phyloP scores from a whole-genome alignment of 2,329 filamentous ascomycete genomes.

The Pyrenochaeta sp. region DNA sequence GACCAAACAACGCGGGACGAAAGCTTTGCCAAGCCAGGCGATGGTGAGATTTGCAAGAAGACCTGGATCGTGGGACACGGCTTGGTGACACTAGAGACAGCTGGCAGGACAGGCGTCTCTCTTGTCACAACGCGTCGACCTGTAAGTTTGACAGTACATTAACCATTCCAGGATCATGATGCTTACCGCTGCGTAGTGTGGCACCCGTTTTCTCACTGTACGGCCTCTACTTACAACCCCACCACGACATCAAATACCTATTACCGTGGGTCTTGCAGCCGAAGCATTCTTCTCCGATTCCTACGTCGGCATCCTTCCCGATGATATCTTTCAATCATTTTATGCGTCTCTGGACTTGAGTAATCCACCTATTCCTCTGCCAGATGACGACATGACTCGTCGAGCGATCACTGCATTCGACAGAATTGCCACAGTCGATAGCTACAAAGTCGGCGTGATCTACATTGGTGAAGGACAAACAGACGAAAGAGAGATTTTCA shows the following conservation, averaged over 20 bases:
- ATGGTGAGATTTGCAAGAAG: conserved; percentile 72
- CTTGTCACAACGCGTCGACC: conserved; percentile 76
- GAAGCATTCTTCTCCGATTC: conserved; percentile 57
- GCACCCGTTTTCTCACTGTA: conserved; percentile 52
- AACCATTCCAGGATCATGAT: not conserved
- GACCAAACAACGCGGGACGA: conserved; percentile 76
- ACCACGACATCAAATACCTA: conserved; percentile 52
- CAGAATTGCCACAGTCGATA: conserved; percentile 86
- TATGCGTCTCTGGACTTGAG: conserved; percentile 61
- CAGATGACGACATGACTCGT: conserved; percentile 72
- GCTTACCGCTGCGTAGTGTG: conserved; percentile 41
- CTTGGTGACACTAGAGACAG: conserved; percentile 77
- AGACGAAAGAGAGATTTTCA: conserved; percentile 81
- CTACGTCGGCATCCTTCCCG: conserved; percentile 72
- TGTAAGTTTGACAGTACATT: conserved; percentile 65
- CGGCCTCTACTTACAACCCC: conserved; percentile 48
- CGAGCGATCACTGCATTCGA: conserved; percentile 85
- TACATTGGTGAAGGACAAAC: conserved; percentile 91
- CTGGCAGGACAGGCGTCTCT: conserved; percentile 71
- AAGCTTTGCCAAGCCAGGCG: conserved; percentile 70
- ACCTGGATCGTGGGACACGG: conserved; percentile 78
- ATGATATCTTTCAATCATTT: conserved; percentile 75
- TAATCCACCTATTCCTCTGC: conserved; percentile 76
- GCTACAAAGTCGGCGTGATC: conserved; percentile 93
- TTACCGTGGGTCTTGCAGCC: conserved; percentile 50